Evolutionary conservation across 164 flowering plant species (phyloP).

Genomic region (Annona squamosa): DNA sequence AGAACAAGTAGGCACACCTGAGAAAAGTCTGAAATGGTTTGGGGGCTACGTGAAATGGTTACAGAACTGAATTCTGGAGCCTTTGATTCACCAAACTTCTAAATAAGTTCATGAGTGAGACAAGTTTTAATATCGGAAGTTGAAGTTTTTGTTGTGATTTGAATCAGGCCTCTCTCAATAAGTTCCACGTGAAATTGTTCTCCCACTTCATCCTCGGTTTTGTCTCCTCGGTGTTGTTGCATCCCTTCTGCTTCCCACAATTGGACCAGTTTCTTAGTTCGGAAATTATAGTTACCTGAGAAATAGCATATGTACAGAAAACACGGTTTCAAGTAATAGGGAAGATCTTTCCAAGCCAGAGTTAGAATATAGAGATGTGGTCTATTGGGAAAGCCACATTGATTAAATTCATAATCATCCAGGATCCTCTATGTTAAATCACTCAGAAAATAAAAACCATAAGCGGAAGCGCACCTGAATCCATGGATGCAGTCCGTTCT

Average conservation of each 20-base stretch:
- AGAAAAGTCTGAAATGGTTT: background rate
- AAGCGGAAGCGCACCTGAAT: no score
- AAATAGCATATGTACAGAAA: constrained; percentile 6
- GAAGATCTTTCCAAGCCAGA: constrained; percentile 12
- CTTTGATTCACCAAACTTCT: background rate
- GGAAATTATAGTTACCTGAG: background rate
- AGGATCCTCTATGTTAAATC: no score
- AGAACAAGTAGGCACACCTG: background rate
- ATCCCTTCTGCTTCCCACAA: constrained; percentile 7
- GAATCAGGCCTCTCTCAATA: constrained; percentile 3
- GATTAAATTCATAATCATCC: background rate
- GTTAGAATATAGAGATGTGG: background rate
- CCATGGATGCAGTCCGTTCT: no score
- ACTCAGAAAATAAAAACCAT: no score
- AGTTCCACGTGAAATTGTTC: constrained; percentile 8
- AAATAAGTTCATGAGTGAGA: background rate
- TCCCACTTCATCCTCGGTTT: constrained; percentile 12
- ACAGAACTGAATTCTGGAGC: constrained; percentile 6
- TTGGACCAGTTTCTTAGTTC: background rate
- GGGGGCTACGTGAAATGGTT: background rate
- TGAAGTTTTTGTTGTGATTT: background rate
- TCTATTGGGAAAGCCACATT: no score
- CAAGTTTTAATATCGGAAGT: constrained; percentile 1
- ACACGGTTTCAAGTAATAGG: constrained; percentile 8
- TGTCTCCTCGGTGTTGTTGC: background rate